A percentile compares a stretch with the other conserved stretches of the same genome.
phyloP scores from a whole-genome alignment of 2,329 filamentous ascomycete species.

The Paraphaeosphaeria sporulosa region DNA sequence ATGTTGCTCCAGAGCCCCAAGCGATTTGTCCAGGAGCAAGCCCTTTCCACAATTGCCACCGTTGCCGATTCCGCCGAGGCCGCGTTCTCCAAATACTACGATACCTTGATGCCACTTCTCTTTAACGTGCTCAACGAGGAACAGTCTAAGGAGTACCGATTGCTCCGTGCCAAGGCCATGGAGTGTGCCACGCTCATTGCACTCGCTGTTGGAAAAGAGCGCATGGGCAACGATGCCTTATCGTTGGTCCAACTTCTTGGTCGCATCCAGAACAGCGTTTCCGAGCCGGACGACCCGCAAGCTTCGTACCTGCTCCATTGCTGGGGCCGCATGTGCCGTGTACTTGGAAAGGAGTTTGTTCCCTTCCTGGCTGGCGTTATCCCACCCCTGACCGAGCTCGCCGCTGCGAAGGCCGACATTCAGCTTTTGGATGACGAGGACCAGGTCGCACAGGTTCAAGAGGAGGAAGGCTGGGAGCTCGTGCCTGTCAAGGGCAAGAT shows the following conservation, averaged over 20 bases:
- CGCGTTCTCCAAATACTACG: slow-evolving; percentile 94
- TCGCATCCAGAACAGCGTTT: slow-evolving; percentile 80
- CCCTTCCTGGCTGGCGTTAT: slow-evolving; percentile 93
- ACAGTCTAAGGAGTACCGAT: slow-evolving; percentile 89
- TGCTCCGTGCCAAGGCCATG: slow-evolving; percentile 97
- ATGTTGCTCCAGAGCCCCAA: slow-evolving; percentile 89
- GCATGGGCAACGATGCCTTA: slow-evolving; percentile 86
- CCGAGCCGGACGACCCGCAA: slow-evolving; percentile 92
- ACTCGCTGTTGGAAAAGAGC: slow-evolving; percentile 90
- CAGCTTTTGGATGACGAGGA: slow-evolving; percentile 95
- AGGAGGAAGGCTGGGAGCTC: slow-evolving; percentile 97
- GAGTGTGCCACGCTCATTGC: slow-evolving; percentile 97
- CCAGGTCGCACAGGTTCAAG: slow-evolving; percentile 88
- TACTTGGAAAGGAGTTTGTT: slow-evolving; percentile 87
- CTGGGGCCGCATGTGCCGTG: slow-evolving; percentile 98
- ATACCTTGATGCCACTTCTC: slow-evolving; percentile 91
- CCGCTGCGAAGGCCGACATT: slow-evolving; percentile 95
- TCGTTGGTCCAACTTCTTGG: slow-evolving; percentile 87
- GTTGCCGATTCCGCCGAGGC: slow-evolving; percentile 98
- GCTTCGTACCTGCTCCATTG: slow-evolving; percentile 97
- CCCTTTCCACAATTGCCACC: slow-evolving; percentile 95
- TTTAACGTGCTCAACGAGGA: slow-evolving; percentile 89
- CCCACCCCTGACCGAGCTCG: slow-evolving; percentile 89
- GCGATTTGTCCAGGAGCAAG: slow-evolving; percentile 97
- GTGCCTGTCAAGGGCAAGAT: slow-evolving; percentile 97